These are phyloP conservation scores for Aureobasidium sp. DNA, from an alignment of 2,329 filamentous ascomycete genomes.

Conservation along the genomic window DNA sequence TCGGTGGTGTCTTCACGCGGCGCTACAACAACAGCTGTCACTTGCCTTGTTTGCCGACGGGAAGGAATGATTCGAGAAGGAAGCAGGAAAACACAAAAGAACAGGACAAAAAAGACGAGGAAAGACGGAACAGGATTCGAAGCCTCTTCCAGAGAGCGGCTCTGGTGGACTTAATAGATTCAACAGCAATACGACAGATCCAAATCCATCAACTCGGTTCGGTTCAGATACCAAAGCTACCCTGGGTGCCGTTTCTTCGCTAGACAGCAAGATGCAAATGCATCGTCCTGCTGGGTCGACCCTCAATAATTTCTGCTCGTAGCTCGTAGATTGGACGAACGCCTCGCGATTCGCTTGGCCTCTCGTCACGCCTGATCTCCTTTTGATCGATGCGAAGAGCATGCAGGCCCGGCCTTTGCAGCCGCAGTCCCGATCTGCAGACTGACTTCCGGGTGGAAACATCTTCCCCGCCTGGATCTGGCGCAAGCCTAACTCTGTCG, in stretches of 20 bases:
- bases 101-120: not conserved
- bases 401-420: not conserved
- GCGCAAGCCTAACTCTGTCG: conserved; percentile 8
- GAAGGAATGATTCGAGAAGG: conserved; percentile 1
- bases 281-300: not conserved
- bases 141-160: not conserved
- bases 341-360: not conserved
- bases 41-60: conserved; percentile 11
- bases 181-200: conserved; percentile 9
- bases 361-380: conserved; percentile 1
- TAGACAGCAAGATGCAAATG: not conserved
- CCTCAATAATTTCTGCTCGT: not conserved
- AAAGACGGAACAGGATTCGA: not conserved
- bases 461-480: conserved; percentile 7
- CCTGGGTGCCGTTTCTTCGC: not conserved
- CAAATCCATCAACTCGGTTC: not conserved
- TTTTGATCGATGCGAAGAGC: not conserved
- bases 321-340: not conserved
- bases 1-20: conserved; percentile 14
- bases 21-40: conserved; percentile 10
- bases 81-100: not conserved
- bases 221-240: not conserved
- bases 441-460: not conserved
- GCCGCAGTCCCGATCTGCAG: conserved; percentile 9
- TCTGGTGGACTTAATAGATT: not conserved